phyloP scores from a whole-genome alignment of 2,329 filamentous ascomycete species.

The Helotiales sp. region DNA sequence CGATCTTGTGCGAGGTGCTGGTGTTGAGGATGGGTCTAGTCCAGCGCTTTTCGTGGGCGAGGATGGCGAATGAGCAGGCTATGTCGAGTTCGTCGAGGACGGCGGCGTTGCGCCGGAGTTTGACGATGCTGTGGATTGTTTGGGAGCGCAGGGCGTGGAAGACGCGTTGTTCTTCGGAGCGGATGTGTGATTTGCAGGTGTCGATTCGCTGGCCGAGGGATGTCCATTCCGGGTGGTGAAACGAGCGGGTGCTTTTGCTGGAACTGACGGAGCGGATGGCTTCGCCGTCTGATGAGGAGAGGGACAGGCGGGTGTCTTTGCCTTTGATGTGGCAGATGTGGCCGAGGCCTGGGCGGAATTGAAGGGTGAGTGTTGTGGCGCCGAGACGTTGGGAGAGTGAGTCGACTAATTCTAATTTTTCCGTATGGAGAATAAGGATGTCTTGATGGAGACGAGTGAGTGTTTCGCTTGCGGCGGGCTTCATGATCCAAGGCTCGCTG shows the following conservation, averaged over 20 bases:
- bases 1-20: slow-evolving; percentile 71
- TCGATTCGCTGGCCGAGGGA: slow-evolving; percentile 79
- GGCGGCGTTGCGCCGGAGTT: slow-evolving; percentile 85
- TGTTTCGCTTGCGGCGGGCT: slow-evolving; percentile 66
- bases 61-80: slow-evolving; percentile 78
- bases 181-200: slow-evolving; percentile 76
- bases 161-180: slow-evolving; percentile 81
- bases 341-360: slow-evolving; percentile 85
- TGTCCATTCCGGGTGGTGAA: slow-evolving; percentile 86
- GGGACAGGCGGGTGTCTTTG: slow-evolving; percentile 60
- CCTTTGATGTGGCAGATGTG: slow-evolving; percentile 92
- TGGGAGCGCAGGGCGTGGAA: slow-evolving; percentile 74
- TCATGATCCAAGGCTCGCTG: slow-evolving; percentile 68
- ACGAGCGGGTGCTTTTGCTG: slow-evolving; percentile 82
- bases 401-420: slow-evolving; percentile 65
- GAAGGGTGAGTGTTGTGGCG: slow-evolving; percentile 72
- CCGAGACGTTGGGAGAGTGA: slow-evolving; percentile 65
- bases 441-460: slow-evolving; percentile 71
- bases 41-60: slow-evolving; percentile 77
- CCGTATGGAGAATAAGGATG: slow-evolving; percentile 62
- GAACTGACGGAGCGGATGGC: slow-evolving; percentile 66
- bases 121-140: slow-evolving; percentile 82
- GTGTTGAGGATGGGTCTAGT: slow-evolving; percentile 74
- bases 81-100: slow-evolving; percentile 95
- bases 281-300: slow-evolving; percentile 40